A percentile compares a stretch with the other conserved stretches of the same genome.
Conservation (phyloP, 2,329 filamentous ascomycete genomes). For the Talaromyces sp. region DNA sequence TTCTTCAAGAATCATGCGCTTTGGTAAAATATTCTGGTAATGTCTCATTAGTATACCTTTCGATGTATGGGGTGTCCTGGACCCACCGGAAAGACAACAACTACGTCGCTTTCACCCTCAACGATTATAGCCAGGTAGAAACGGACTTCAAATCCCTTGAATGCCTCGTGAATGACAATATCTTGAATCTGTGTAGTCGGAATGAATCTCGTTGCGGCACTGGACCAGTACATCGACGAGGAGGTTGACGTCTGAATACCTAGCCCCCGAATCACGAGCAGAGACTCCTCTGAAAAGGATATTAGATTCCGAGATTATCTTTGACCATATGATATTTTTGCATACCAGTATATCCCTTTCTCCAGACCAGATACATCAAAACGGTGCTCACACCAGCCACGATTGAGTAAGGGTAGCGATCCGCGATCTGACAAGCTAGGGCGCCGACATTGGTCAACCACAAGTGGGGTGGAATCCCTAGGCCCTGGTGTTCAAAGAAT, state of each 20-base stretch:
- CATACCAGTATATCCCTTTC: slow-evolving; percentile 48
- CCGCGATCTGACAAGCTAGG: slow-evolving; percentile 29
- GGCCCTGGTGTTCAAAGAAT: slow-evolving; percentile 20
- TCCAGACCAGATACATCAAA: slow-evolving; percentile 40
- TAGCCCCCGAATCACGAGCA: slow-evolving; percentile 80
- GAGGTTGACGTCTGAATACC: slow-evolving; percentile 82
- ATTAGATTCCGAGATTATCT: neutral
- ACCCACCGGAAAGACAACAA: slow-evolving; percentile 85
- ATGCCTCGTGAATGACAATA: slow-evolving; percentile 91
- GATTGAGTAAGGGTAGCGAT: slow-evolving; percentile 36
- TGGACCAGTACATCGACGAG: slow-evolving; percentile 60
- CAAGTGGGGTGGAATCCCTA: slow-evolving; percentile 24
- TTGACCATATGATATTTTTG: neutral
- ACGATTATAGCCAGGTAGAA: slow-evolving; percentile 90
- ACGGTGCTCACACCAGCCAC: slow-evolving; percentile 33
- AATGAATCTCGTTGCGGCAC: slow-evolving; percentile 66
- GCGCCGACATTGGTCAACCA: slow-evolving; percentile 29
- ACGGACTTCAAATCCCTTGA: slow-evolving; percentile 81
- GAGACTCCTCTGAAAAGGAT: slow-evolving; percentile 64
- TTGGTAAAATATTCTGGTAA: slow-evolving; percentile 59
- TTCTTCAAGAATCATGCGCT: slow-evolving; percentile 68
- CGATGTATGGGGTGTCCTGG: slow-evolving; percentile 10
- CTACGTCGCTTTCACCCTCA: slow-evolving; percentile 76
- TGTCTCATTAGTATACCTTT: slow-evolving; percentile 5
- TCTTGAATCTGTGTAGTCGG: slow-evolving; percentile 89